Evolutionary conservation across 1,139 yeast species (phyloP), one percentile per base, ranked within the genome.

Genomic region (Blastobotrys capitulatus): DNA sequence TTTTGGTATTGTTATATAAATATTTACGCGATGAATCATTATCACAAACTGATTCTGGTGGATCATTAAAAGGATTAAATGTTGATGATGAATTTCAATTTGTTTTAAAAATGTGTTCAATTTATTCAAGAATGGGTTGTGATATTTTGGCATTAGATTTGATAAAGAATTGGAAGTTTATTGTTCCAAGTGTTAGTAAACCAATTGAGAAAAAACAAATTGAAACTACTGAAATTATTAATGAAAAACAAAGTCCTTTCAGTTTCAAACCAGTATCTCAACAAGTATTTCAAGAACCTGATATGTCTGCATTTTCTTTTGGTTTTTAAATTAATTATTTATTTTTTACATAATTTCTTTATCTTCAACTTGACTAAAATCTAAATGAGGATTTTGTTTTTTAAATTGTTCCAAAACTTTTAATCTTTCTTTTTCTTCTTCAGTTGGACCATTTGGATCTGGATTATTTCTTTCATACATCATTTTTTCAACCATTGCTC

Each of bases 111-210:
- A 83, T 83, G 7, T 76, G 86, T 12, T 70, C 76, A 42, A 84
- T 87, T 51, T 86, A 88, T 60, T 73, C 80, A 13, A 73, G 95
- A 52, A 88, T 90, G 96, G 97, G 97, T 0, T 90, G 97, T 69
- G 96, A 90, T 58, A 78, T 82, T 55, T 65, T 90, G 43, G 82
- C 90, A 0, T 62, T 86, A 18, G 75, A 81, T 43, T 64, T 89
- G 46, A 70, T 86, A 2, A 71, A 72, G 46, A 79, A 78, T 52
- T 90, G 97, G 97, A 69, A 69, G 31, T 90, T 89, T 60, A 51
- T 43, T 22, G 25, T 22, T 22, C 12, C 32, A 29, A 29, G 32
- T 29, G 9, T 6, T 29, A 29, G 32, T 29, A 12, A 4, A 3
- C 5, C 6, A 12, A 12, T 12, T 29, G 2, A 3, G 12, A 29